Percentiles rank a stretch among this genome's conserved stretches.
These are phyloP conservation scores for Erythrophleum fordii DNA, from an alignment of 306 rosid species.

Conservation along the genomic window DNA sequence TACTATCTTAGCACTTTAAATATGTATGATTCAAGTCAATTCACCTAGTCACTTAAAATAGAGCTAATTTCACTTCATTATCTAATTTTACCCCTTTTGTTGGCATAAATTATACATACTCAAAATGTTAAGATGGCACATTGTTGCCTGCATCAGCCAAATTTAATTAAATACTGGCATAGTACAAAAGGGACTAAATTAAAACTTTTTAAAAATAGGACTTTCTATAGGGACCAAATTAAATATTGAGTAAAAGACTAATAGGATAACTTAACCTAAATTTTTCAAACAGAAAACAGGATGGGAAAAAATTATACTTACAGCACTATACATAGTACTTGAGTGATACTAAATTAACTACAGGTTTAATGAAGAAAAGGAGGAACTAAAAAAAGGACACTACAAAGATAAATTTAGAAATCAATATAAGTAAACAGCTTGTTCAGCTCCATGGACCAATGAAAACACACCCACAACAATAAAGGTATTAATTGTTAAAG, in stretches of 20 bases:
- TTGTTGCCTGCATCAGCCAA: too few relatives aligned
- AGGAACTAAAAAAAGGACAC: background rate
- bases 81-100: background rate
- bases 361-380: background rate
- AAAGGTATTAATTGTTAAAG: background rate
- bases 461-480: background rate
- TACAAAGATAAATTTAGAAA: background rate
- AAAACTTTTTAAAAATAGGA: too few relatives aligned
- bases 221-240: too few relatives aligned
- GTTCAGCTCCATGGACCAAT: background rate
- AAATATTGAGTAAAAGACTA: too few relatives aligned
- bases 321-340: background rate
- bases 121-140: too few relatives aligned
- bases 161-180: too few relatives aligned
- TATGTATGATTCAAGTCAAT: background rate
- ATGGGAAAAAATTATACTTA: background rate
- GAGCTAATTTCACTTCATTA: background rate
- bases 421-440: background rate
- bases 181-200: background rate
- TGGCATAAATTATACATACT: background rate
- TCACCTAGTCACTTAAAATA: background rate
- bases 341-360: background rate
- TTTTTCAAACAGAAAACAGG: background rate
- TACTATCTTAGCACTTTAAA: background rate
- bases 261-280: too few relatives aligned